Percentiles rank a stretch among this genome's conserved stretches.
Evolutionary conservation across 163 green algal species (phyloP).

Genomic region (Chlorella variabilis): DNA sequence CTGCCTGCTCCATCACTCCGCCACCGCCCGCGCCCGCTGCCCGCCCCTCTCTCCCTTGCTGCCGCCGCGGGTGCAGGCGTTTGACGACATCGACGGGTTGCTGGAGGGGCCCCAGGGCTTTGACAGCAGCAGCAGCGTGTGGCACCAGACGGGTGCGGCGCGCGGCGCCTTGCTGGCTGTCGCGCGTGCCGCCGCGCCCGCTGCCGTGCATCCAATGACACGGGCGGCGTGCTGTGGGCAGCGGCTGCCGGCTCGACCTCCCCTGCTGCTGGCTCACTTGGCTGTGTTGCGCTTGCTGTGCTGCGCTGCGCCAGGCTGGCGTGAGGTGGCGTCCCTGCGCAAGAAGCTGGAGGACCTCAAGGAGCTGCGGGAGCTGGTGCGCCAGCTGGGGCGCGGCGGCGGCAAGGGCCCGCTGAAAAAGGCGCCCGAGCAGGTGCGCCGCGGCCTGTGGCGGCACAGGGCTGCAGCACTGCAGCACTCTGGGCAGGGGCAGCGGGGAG

Average conservation of each 20-base stretch:
- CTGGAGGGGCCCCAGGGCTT: slow-evolving; percentile 81
- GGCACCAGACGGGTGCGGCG: slow-evolving; percentile 67
- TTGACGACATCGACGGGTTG: slow-evolving; percentile 85
- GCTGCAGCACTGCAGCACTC: no score
- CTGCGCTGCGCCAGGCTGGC: slow-evolving; percentile 71
- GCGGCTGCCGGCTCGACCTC: no score
- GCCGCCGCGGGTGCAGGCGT: slow-evolving; percentile 52
- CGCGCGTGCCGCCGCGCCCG: no score
- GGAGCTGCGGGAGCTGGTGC: slow-evolving; percentile 89
- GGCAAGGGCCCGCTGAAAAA: slow-evolving; percentile 78
- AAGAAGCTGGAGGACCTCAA: slow-evolving; percentile 83
- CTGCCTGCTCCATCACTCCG: no score
- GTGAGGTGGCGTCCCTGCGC: slow-evolving; percentile 80
- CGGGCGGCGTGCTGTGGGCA: no score
- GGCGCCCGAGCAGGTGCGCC: slow-evolving; percentile 34
- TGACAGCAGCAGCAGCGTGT: slow-evolving; percentile 73
- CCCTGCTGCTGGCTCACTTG: no score
- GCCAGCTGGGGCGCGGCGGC: slow-evolving; percentile 76
- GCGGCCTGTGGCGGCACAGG: no score
- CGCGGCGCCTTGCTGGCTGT: no score
- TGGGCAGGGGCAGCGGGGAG: no score
- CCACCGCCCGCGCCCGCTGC: neutral
- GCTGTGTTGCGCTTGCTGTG: no score
- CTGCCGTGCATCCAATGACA: no score
- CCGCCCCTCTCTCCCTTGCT: neutral